Evolutionary conservation across 1,284 basidiomycete species (phyloP).

Genomic region (Ganoderma lucidum): DNA sequence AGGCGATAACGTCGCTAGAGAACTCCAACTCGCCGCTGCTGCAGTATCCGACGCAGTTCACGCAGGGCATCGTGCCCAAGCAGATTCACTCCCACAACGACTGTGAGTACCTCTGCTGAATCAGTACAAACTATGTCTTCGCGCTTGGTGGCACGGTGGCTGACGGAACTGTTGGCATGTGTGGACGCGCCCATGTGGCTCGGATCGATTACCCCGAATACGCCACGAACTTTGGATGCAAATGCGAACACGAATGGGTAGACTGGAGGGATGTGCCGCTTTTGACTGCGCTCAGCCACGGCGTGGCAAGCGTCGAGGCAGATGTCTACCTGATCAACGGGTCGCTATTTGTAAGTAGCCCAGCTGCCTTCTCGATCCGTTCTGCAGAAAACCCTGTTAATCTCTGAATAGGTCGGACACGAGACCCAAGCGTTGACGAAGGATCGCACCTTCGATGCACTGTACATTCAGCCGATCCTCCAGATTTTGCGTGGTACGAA

Average conservation of each 20-base stretch:
- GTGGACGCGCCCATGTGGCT: neutral
- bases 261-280: conserved; percentile 64
- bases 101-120: conserved; percentile 44
- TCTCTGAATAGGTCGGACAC: conserved; percentile 52
- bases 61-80: conserved; percentile 59
- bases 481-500: conserved; percentile 53
- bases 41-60: conserved; percentile 58
- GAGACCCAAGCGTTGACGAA: conserved; percentile 47
- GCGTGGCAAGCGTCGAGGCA: conserved; percentile 62
- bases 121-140: too few species aligned
- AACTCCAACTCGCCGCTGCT: conserved; percentile 51
- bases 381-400: neutral
- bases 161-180: neutral
- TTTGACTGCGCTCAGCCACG: conserved; percentile 56
- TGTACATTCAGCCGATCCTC: conserved; percentile 59
- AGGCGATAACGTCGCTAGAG: conserved; percentile 50
- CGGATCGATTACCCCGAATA: neutral
- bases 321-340: conserved; percentile 59
- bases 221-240: neutral
- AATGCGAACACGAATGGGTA: conserved; percentile 29
- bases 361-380: neutral
- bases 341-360: conserved; percentile 53
- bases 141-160: neutral
- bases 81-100: conserved; percentile 64
- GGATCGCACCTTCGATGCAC: conserved; percentile 47